A percentile compares a stretch with the other conserved stretches of the same genome.
Evolutionary conservation across 192 early-diverging fungal species (phyloP).

Genomic region (Coemansia sp.): DNA sequence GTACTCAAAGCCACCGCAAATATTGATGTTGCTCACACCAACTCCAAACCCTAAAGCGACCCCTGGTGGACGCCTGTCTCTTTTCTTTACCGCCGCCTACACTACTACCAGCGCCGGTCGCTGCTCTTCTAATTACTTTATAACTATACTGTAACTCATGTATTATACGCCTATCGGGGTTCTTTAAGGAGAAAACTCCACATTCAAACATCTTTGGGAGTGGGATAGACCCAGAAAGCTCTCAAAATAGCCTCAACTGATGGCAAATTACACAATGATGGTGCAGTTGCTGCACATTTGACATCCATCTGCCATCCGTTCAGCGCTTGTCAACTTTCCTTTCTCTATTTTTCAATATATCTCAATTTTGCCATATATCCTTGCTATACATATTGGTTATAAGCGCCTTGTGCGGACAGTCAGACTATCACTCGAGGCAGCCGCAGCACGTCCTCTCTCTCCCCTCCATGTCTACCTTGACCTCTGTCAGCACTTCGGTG

Average conservation of each 20-base stretch:
- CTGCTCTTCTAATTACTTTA: background rate
- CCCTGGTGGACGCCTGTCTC: background rate
- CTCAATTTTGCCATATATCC: background rate
- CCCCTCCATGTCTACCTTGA: background rate
- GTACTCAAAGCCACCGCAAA: constrained; percentile 8
- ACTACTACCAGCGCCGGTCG: background rate
- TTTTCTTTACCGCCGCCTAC: no score
- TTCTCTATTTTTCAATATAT: background rate
- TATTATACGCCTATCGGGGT: background rate
- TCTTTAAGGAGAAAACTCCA: no score
- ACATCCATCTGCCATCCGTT: background rate
- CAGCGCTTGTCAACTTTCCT: background rate
- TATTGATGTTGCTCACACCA: background rate
- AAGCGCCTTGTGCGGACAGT: background rate
- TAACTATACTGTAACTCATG: background rate
- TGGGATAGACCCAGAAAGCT: no score
- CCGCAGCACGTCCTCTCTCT: background rate
- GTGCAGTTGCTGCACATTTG: background rate
- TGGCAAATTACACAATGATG: background rate
- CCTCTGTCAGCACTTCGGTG: background rate
- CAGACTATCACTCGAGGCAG: background rate
- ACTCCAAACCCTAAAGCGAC: background rate
- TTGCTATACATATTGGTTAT: background rate
- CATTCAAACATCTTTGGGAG: no score
- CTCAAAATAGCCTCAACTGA: background rate